Evolutionary conservation across 371 early-diverging fungal species (phyloP).

Genomic region (Mucor racemosus): DNA sequence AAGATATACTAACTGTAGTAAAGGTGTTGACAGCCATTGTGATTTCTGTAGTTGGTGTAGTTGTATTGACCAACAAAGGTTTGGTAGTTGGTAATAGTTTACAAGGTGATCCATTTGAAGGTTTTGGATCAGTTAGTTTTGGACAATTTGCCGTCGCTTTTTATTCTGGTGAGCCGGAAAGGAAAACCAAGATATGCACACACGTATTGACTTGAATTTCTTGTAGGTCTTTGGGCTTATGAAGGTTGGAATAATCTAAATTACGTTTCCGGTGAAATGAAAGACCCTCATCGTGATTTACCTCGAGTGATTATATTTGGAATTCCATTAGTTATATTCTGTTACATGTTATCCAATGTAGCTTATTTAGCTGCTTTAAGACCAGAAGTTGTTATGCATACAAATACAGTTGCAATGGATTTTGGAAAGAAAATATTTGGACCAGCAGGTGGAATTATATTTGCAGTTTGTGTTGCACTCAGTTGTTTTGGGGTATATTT

Average conservation of each 20-base stretch:
- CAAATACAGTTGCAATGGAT: conserved; percentile 75
- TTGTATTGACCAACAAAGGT: conserved; percentile 66
- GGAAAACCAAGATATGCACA: background rate
- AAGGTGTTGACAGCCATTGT: conserved; percentile 81
- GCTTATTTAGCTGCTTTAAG: conserved; percentile 87
- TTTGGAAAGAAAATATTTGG: conserved; percentile 82
- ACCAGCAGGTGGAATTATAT: conserved; percentile 67
- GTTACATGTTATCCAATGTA: conserved; percentile 84
- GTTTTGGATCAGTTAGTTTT: conserved; percentile 56
- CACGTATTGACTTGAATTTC: background rate
- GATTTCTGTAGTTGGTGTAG: conserved; percentile 78
- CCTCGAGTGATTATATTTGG: conserved; percentile 71
- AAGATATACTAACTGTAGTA: conserved; percentile 79
- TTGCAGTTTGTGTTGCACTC: conserved; percentile 77
- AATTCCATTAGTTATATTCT: conserved; percentile 76
- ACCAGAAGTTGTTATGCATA: conserved; percentile 65
- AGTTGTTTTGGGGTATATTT: conserved; percentile 69
- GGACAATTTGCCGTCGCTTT: conserved; percentile 82
- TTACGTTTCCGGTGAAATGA: conserved; percentile 90
- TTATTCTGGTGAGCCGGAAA: conserved; percentile 56
- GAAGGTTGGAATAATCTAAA: conserved; percentile 92
- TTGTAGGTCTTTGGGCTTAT: conserved; percentile 86
- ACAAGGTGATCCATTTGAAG: conserved; percentile 67
- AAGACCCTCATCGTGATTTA: conserved; percentile 80
- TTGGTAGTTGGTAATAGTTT: conserved; percentile 58